Evolutionary conservation across 83 land plant species (phyloP), one percentile per base, ranked within the genome.

Genomic region (Picea abies): DNA sequence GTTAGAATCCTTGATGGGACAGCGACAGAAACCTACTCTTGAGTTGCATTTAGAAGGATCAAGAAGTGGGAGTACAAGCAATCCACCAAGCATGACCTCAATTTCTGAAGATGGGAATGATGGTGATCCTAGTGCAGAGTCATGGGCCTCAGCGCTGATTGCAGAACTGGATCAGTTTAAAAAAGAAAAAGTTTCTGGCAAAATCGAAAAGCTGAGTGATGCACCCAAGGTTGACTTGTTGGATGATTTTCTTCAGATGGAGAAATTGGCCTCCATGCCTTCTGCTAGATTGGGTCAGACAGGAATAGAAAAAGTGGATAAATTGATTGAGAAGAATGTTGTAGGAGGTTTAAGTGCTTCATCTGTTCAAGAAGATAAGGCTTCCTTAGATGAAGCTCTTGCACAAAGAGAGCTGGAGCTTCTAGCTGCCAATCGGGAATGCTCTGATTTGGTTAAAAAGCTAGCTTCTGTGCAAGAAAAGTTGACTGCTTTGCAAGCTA

Each of bases 161-260:
- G 65, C 85, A 4, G 93, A 92, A 76, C 89, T 89, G 17, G 92
- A 87, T 80, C 90, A 90, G 20, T 84, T 86, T 80, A 89, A 82
- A 80, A 87, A 76, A 63, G 92, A 88, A 15, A 89, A 89, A 66
- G 72, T 32, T 3, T 14, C 14, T 44, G 35, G 56, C 14, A 84
- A 79, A 72, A 79, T 60, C 12, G 56, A 65, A 8, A 80, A 62
- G 23, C 49, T 62, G 58, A 49, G 86, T 62, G 75, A 41, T 65
- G 56, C 65, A 14, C 58, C 78, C 3, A 88, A 91, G 20, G 82
- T 89, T 60, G 80, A 83, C 68, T 84, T 91, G 47, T 83, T 93
- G 91, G 93, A 91, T 86, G 95, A 93, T 85, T 93, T 93, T 52
- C 88, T 90, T 81, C 93, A 89, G 63, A 93, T 93, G 93, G 93